Evolutionary conservation across 2,329 filamentous ascomycete species (phyloP).

Genomic region (Scedosporium aurantiacum): DNA sequence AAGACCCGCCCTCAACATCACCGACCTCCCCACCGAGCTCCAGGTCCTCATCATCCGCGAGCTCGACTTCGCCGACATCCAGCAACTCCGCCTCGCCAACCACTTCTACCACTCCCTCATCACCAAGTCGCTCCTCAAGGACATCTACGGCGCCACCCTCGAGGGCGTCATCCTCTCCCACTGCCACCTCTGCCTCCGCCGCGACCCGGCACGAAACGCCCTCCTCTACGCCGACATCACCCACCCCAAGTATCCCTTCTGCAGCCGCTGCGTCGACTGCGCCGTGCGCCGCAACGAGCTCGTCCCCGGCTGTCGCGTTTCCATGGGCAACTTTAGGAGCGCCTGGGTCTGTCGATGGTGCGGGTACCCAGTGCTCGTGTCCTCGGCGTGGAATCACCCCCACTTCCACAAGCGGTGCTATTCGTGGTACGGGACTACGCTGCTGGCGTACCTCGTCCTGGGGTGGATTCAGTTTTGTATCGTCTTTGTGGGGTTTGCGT

Average conservation of each 20-base stretch:
- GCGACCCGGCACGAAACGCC: constrained; percentile 17
- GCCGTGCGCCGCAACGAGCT: constrained; percentile 23
- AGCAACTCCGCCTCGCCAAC: constrained; percentile 29
- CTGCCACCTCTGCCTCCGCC: constrained; percentile 28
- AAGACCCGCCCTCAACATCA: background rate
- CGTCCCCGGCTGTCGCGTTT: constrained; percentile 24
- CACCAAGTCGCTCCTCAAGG: constrained; percentile 24
- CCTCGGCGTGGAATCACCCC: constrained; percentile 20
- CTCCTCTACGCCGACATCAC: constrained; percentile 21
- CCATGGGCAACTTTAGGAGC: constrained; percentile 21
- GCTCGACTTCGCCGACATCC: constrained; percentile 31
- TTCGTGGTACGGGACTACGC: constrained; percentile 22
- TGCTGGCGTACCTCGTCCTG: constrained; percentile 25
- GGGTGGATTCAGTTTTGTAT: constrained; percentile 27
- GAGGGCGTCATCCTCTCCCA: constrained; percentile 22
- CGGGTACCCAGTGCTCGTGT: constrained; percentile 24
- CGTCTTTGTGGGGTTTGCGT: constrained; percentile 22
- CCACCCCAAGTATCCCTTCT: constrained; percentile 24
- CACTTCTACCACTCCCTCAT: constrained; percentile 23
- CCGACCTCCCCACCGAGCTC: constrained; percentile 27
- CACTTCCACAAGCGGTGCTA: constrained; percentile 31
- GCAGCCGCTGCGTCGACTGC: constrained; percentile 29
- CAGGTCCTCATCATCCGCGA: constrained; percentile 28
- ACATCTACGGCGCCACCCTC: constrained; percentile 15
- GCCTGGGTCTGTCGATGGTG: constrained; percentile 34